Percentiles rank a stretch among this genome's conserved stretches.
Conservation (phyloP, 345 rosid species). For the Gossypium anomalum region DNA sequence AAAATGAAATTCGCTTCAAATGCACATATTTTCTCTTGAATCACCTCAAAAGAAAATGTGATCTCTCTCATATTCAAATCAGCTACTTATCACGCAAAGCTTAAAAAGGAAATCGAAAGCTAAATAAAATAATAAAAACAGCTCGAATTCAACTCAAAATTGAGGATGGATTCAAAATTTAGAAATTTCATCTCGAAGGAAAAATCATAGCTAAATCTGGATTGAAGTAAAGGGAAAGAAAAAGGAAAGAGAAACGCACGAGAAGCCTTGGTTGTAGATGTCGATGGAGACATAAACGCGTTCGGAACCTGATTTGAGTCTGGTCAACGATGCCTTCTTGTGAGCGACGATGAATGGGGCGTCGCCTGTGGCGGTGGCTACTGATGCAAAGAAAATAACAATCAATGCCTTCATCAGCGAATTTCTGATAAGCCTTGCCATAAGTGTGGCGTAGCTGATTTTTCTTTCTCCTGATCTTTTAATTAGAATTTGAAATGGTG, state of each 20-base stretch:
- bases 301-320: constrained; percentile 84
- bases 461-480: no score
- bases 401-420: constrained; percentile 36
- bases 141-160: background rate
- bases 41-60: background rate
- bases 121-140: no score
- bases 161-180: background rate
- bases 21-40: background rate
- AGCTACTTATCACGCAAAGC: background rate
- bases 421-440: constrained; percentile 25
- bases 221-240: background rate
- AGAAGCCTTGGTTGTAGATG: constrained; percentile 86
- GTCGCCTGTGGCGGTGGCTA: constrained; percentile 53
- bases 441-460: background rate
- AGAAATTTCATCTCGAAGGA: background rate
- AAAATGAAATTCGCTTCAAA: background rate
- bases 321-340: constrained; percentile 32
- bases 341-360: constrained; percentile 64
- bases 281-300: constrained; percentile 78
- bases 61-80: background rate
- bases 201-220: constrained; percentile 14
- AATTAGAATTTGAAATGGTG: background rate
- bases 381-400: constrained; percentile 27
- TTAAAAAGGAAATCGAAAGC: background rate
- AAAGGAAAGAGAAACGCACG: constrained; percentile 42